Conservation (phyloP, 2,329 filamentous ascomycete species). For the Botrytis fabae region DNA sequence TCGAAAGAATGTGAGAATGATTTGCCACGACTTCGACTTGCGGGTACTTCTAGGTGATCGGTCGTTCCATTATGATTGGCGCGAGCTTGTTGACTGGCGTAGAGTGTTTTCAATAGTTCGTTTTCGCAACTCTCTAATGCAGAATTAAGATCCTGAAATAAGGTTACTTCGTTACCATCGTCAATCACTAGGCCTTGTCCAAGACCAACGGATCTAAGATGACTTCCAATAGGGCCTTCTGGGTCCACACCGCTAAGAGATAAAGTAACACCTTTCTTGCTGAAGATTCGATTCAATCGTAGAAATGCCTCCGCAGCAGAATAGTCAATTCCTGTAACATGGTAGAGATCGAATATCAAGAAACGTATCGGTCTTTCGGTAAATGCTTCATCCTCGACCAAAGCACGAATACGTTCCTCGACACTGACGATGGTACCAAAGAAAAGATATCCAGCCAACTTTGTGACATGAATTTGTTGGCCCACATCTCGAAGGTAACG, state of each 20-base stretch:
- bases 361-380: conserved; percentile 78
- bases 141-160: conserved; percentile 89
- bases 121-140: conserved; percentile 95
- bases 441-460: conserved; percentile 93
- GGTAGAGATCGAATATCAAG: conserved; percentile 82
- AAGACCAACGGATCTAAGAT: conserved; percentile 80
- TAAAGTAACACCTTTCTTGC: conserved; percentile 74
- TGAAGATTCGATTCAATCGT: conserved; percentile 81
- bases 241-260: conserved; percentile 81
- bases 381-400: conserved; percentile 84
- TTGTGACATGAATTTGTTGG: conserved; percentile 85
- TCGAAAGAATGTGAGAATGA: conserved; percentile 55
- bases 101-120: conserved; percentile 80
- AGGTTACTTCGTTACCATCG: conserved; percentile 69
- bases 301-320: conserved; percentile 95
- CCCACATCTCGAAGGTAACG: conserved; percentile 84
- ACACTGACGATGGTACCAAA: conserved; percentile 97
- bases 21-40: conserved; percentile 22
- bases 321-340: conserved; percentile 92
- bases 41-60: conserved; percentile 35
- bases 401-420: conserved; percentile 78
- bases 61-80: conserved; percentile 46
- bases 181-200: conserved; percentile 48
- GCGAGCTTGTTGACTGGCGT: conserved; percentile 65
- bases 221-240: conserved; percentile 72